phyloP scores from a whole-genome alignment of 2,329 filamentous ascomycete species.

The Fusarium sp. region DNA sequence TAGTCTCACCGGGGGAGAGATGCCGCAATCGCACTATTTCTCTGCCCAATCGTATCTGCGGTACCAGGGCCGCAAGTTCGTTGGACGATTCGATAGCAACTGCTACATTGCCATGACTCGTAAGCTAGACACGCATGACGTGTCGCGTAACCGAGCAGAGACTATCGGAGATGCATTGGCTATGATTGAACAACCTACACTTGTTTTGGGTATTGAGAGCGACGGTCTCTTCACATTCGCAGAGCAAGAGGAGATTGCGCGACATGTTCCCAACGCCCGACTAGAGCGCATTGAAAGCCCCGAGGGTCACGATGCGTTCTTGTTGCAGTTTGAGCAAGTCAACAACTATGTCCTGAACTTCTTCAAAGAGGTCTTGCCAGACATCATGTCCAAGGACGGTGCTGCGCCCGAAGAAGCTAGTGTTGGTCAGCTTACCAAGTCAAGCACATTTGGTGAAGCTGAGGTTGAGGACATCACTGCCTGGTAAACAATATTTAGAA shows the following conservation, averaged over 20 bases:
- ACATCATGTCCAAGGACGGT: conserved; percentile 81
- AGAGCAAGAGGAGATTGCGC: conserved; percentile 92
- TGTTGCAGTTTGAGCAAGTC: conserved; percentile 97
- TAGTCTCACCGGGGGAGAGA: conserved; percentile 62
- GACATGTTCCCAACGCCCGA: conserved; percentile 79
- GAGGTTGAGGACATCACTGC: conserved; percentile 97
- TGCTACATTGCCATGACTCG: conserved; percentile 99
- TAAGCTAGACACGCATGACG: conserved; percentile 96
- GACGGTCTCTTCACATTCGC: conserved; percentile 97
- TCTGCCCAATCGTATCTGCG: conserved; percentile 97
- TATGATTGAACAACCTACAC: conserved; percentile 85
- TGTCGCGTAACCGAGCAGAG: conserved; percentile 79
- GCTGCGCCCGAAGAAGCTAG: conserved; percentile 60
- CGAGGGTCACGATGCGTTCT: conserved; percentile 95
- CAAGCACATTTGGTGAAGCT: conserved; percentile 92
- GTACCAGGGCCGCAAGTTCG: conserved; percentile 96
- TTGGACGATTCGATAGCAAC: conserved; percentile 96
- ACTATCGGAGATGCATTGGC: conserved; percentile 79
- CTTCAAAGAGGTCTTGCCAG: conserved; percentile 81
- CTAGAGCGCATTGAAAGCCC: conserved; percentile 91
- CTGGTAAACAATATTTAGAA: conserved; percentile 68
- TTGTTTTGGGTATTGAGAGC: conserved; percentile 93
- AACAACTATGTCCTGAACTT: conserved; percentile 89
- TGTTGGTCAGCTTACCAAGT: conserved; percentile 78
- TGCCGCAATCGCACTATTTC: conserved; percentile 84